Evolutionary conservation across 2,329 filamentous ascomycete genomes (phyloP), one percentile per base, ranked within the genome.

Genomic region (Arthroderma sp.): DNA sequence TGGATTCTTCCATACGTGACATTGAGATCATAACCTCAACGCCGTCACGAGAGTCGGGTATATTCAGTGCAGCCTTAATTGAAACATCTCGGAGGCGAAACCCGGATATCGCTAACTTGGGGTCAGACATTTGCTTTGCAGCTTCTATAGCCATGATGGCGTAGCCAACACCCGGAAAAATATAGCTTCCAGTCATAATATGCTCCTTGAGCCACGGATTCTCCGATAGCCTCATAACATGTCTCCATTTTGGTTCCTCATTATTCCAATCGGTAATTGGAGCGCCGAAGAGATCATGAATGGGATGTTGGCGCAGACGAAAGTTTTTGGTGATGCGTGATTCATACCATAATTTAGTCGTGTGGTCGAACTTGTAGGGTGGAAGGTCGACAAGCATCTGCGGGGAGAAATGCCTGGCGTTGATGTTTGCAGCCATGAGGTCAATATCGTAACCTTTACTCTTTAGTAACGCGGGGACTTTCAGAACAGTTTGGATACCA

Each of bases 151-250:
- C 48, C 42, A 49, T 48, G 6, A 37, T 32, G 7, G 51, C n/a
- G 15, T 47, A 46, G 3, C 44, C 49, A 38, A 42, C 43, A 0
- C 34, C 49, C 2, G 49, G 51, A 34, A 49, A 53, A 8, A 51
- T 36, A 31, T 15, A 39, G 6, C 34, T 42, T 8, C 40, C 43
- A 2, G 36, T 44, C 36, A 59, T 56, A 45, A 54, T 42, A 48
- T 62, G 56, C 27, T 61, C 54, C 6, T 45, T 51, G 1, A 62
- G 36, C 60, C 60, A 62, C 7, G 59, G 58, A 6, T 55, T 55
- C 38, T 63, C 60, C 4, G 46, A 46, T 9, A 58, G 40, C 10
- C 58, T 49, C 5, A 63, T 42, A 38, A 55, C 56, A 46, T 43
- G 15, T 39, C 41, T 27, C 53, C 53, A 42, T 53, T 49, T 15